Conservation (phyloP, 805 yeast species). For the Myxozyma monticola region DNA sequence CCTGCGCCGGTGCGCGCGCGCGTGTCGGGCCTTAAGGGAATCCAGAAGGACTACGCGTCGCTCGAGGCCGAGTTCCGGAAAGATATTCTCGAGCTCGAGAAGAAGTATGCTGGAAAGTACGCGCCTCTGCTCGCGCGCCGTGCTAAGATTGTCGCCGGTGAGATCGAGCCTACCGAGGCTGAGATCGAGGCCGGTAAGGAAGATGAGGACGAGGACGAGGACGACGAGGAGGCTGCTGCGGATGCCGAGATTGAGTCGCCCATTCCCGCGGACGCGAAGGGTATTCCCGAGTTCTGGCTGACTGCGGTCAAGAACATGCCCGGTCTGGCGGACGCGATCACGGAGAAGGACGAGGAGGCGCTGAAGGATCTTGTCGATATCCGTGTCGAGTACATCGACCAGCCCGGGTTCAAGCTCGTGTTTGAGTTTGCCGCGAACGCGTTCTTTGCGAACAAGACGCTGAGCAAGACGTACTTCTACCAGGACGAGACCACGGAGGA, state of each 20-base stretch:
- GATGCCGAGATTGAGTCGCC: conserved; percentile 47
- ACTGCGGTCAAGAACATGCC: conserved; percentile 88
- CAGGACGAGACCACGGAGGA: conserved; percentile 91
- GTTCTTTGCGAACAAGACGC: conserved; percentile 67
- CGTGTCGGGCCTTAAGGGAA: conserved; percentile 75
- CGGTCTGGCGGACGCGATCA: conserved; percentile 76
- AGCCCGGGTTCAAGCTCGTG: conserved; percentile 83
- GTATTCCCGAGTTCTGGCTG: conserved; percentile 95
- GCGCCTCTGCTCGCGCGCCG: conserved; percentile 76
- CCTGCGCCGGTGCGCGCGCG: conserved; percentile 73
- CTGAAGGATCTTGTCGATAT: conserved; percentile 67
- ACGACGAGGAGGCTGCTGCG: conserved; percentile 40
- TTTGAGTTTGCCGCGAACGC: conserved; percentile 79
- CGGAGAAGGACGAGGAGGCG: conserved; percentile 88
- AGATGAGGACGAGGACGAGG: conserved; percentile 39
- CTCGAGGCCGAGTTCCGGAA: conserved; percentile 89
- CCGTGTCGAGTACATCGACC: conserved; percentile 70
- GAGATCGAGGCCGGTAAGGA: conserved; percentile 76
- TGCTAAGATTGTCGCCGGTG: conserved; percentile 69
- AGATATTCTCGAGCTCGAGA: conserved; percentile 83
- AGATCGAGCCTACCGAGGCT: conserved; percentile 69
- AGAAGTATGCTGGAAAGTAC: conserved; percentile 69
- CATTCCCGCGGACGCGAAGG: conserved; percentile 49
- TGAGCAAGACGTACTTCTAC: conserved; percentile 87
- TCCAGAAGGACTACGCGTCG: conserved; percentile 76